phyloP scores from a whole-genome alignment of 1,284 basidiomycete species.

The Irpex sp. region DNA sequence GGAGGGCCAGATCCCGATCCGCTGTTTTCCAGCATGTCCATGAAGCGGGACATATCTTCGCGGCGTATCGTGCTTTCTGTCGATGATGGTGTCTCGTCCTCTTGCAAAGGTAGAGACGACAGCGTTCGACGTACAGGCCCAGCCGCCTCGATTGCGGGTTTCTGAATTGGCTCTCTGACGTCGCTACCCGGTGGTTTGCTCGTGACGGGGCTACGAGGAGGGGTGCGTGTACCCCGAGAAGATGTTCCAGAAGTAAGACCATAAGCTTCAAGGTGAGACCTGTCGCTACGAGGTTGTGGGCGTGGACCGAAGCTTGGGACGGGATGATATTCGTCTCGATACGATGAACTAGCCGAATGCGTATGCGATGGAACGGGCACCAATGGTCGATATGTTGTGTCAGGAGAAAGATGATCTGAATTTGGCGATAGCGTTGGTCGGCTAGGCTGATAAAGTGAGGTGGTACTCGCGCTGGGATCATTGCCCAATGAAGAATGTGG shows the following conservation, averaged over 20 bases:
- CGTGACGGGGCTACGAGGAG: slow-evolving; percentile 13
- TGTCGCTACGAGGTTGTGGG: slow-evolving; percentile 5
- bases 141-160: slow-evolving; percentile 1
- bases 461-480: slow-evolving; percentile 22
- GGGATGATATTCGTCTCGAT: slow-evolving; percentile 6
- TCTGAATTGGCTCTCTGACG: neutral
- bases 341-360: slow-evolving; percentile 1
- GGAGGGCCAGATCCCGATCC: neutral
- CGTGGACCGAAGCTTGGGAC: slow-evolving; percentile 8
- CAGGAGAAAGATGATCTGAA: slow-evolving; percentile 10
- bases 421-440: slow-evolving; percentile 15
- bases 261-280: slow-evolving; percentile 1
- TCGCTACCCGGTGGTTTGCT: neutral
- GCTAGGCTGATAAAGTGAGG: slow-evolving; percentile 33
- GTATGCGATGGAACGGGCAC: slow-evolving; percentile 4
- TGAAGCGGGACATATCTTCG: slow-evolving; percentile 10
- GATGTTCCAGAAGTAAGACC: neutral
- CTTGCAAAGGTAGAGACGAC: slow-evolving; percentile 15
- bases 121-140: slow-evolving; percentile 12
- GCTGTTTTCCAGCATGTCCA: slow-evolving; percentile 4
- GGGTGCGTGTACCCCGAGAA: slow-evolving; percentile 7
- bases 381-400: slow-evolving; percentile 9
- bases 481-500: slow-evolving; percentile 57
- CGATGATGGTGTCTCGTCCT: slow-evolving; percentile 13
- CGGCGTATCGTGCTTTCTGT: slow-evolving; percentile 14